phyloP scores from a whole-genome alignment of 2,329 filamentous ascomycete genomes.

The Teratosphaeria pseudoeucalypti region DNA sequence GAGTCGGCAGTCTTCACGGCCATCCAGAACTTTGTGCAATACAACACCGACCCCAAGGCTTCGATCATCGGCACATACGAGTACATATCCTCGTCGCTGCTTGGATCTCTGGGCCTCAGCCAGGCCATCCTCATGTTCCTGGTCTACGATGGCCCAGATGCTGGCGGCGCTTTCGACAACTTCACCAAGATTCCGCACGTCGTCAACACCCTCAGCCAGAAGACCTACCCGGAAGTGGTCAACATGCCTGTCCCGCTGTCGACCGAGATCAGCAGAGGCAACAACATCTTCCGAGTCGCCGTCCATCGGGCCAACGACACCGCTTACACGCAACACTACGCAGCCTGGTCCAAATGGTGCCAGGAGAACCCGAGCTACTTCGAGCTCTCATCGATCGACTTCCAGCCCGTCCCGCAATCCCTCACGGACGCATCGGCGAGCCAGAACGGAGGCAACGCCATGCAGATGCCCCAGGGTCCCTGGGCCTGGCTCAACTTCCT shows the following conservation, averaged over 20 bases:
- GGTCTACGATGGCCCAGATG: conserved; percentile 27
- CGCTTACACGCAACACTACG: conserved; percentile 14
- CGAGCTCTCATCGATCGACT: conserved; percentile 6
- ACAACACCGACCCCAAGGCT: conserved; percentile 27
- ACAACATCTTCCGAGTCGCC: conserved; percentile 27
- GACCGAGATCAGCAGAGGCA: conserved; percentile 20
- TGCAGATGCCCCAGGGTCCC: neutral
- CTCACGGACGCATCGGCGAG: conserved; percentile 7
- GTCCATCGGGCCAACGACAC: conserved; percentile 20
- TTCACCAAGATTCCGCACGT: conserved; percentile 25
- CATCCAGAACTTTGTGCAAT: conserved; percentile 22
- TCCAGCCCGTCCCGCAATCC: conserved; percentile 12
- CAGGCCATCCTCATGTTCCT: conserved; percentile 26
- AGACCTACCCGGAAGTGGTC: conserved; percentile 24
- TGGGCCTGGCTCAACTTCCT: neutral
- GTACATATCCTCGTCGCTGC: conserved; percentile 20
- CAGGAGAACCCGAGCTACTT: conserved; percentile 10
- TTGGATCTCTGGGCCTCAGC: conserved; percentile 21
- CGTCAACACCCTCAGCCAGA: conserved; percentile 20
- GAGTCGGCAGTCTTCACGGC: conserved; percentile 7
- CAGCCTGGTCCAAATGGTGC: conserved; percentile 23
- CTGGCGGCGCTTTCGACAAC: conserved; percentile 23
- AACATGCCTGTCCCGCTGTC: conserved; percentile 25
- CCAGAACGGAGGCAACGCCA: conserved; percentile 6
- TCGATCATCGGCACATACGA: conserved; percentile 26